Evolutionary conservation across 495 filamentous ascomycete species (phyloP), one percentile per base, ranked within the genome.

Genomic region (Annulohypoxylon stygium): DNA sequence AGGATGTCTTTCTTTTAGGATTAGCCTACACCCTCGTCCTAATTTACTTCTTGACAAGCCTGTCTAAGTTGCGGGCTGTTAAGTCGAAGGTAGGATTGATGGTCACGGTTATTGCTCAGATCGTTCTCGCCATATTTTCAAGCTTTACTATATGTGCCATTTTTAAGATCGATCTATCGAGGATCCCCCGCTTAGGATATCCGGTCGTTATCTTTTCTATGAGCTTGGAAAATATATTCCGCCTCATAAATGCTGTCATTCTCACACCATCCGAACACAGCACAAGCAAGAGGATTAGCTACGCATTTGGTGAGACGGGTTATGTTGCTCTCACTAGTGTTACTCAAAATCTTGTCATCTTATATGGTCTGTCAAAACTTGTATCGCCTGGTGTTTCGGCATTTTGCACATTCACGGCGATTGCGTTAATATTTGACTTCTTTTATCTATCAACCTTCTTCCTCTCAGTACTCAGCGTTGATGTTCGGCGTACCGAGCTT

Each of bases 371-470:
- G 7, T 89, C 88, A 1, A 82, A 79, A 47, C 73, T 90, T 34
- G 89, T 90, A 3, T 87, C 86, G 25, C 86, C 88, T 0, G 88
- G 88, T 18, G 88, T 93, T 26, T 83, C 86, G 9, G 89, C 88
- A 4, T 93, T 93, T 75, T 93, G 91, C 80, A 86, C 81, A 1
- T 93, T 93, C 80, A 87, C 88, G 5, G 89, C 87, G 14, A 85
- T 93, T 57, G 91, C 91, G 2, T 83, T 91, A 36, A 75, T 89
- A 16, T 88, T 93, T 75, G 91, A 93, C 78, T 91, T 89, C 73
- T 84, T 91, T 59, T 91, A 90, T 71, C 83, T 92, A 37, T 80
- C 91, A 14, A 93, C 90, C 3, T 93, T 92, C 79, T 92, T 93
- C 74, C 83, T 92, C 16, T 85, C 90, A 4, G 90, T 93, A 41